Conservation (phyloP, 768 basidiomycete genomes). For the Hypholoma fasciculare region DNA sequence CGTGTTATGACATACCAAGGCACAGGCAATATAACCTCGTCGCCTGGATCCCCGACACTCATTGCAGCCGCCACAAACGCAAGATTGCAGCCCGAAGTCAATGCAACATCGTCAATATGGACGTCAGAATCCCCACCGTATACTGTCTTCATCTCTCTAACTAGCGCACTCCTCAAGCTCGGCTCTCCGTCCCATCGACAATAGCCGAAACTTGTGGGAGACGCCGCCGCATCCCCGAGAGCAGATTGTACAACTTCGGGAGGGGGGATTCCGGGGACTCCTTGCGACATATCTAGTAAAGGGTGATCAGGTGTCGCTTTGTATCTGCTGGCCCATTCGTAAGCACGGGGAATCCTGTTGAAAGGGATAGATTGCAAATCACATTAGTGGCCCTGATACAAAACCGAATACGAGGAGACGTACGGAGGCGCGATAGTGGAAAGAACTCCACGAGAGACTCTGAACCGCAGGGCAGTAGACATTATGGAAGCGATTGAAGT, state of each 20-base stretch:
- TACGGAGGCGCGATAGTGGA: constrained; percentile 49
- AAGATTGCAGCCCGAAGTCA: constrained; percentile 75
- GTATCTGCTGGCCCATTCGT: constrained; percentile 55
- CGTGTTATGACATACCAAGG: constrained; percentile 51
- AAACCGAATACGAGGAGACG: constrained; percentile 6
- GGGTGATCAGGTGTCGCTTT: constrained; percentile 39
- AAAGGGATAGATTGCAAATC: neutral
- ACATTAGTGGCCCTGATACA: neutral
- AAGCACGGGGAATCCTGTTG: constrained; percentile 55
- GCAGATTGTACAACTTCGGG: constrained; percentile 49
- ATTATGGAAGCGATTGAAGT: neutral
- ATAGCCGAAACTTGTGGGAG: constrained; percentile 52
- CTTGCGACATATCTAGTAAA: constrained; percentile 73
- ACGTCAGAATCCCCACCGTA: constrained; percentile 58
- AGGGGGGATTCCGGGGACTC: constrained; percentile 70
- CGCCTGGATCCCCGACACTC: constrained; percentile 66
- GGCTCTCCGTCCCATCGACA: constrained; percentile 59
- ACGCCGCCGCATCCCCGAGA: constrained; percentile 43
- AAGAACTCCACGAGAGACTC: constrained; percentile 40
- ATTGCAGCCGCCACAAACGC: constrained; percentile 65
- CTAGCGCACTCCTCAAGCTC: constrained; percentile 48
- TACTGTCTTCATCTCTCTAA: constrained; percentile 56
- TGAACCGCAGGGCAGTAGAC: constrained; percentile 26
- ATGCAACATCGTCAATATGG: constrained; percentile 54
- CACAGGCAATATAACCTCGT: constrained; percentile 70